A percentile compares a stretch with the other conserved stretches of the same genome.
phyloP scores from a whole-genome alignment of 2,329 filamentous ascomycete species.

The Diaporthe vexans region DNA sequence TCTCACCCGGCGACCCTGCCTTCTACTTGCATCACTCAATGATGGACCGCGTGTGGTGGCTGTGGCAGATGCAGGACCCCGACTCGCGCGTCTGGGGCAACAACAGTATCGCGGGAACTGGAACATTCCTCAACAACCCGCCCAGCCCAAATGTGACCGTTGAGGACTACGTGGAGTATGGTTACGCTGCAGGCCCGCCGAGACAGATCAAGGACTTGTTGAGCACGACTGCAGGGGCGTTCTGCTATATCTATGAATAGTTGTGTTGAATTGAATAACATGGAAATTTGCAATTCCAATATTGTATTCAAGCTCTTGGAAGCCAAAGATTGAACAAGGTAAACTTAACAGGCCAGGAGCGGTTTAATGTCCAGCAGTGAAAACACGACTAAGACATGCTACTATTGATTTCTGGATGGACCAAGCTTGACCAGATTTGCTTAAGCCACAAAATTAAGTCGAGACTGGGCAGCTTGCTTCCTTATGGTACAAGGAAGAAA shows the following conservation, averaged over 20 bases:
- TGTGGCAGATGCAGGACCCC: slow-evolving; percentile 54
- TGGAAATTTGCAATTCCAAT: neutral
- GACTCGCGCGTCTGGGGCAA: slow-evolving; percentile 50
- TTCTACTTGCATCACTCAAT: slow-evolving; percentile 13
- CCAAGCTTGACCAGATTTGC: neutral
- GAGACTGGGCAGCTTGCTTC: too few relatives aligned
- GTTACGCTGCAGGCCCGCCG: slow-evolving; percentile 7
- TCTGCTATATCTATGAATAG: slow-evolving; percentile 42
- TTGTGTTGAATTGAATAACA: too few relatives aligned
- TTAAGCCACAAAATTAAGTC: neutral
- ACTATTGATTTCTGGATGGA: neutral
- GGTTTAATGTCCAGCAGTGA: too few relatives aligned
- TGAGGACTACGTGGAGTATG: slow-evolving; percentile 32
- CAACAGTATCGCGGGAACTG: slow-evolving; percentile 18
- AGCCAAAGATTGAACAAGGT: neutral
- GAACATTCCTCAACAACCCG: slow-evolving; percentile 37
- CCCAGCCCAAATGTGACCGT: slow-evolving; percentile 45
- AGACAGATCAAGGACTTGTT: slow-evolving; percentile 36
- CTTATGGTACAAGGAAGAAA: neutral
- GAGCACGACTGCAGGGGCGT: slow-evolving; percentile 37
- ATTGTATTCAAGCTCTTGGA: neutral
- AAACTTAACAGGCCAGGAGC: neutral
- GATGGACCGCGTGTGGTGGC: slow-evolving; percentile 51
- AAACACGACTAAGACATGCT: neutral
- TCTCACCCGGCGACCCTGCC: slow-evolving; percentile 8